These are phyloP conservation scores for Vicia sativa DNA, from an alignment of 306 rosid genomes.

Conservation along the genomic window DNA sequence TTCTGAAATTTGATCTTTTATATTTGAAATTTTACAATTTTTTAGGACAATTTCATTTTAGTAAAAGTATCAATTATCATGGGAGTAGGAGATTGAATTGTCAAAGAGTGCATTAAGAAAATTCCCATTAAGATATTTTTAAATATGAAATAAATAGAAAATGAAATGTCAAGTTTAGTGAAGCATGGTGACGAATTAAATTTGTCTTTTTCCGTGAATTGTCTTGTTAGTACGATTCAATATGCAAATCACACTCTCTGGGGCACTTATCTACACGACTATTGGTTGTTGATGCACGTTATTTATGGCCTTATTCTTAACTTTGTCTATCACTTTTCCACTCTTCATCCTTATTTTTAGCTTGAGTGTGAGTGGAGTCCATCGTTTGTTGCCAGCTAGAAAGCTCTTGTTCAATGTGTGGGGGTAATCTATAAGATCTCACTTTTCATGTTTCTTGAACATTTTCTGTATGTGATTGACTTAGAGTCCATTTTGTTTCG, in stretches of 20 bases:
- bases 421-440: conserved; percentile 26
- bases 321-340: conserved; percentile 6
- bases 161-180: neutral
- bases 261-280: conserved; percentile 20
- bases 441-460: too few species aligned
- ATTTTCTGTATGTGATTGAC: too few species aligned
- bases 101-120: too few species aligned
- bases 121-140: neutral
- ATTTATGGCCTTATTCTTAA: conserved; percentile 20
- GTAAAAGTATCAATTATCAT: too few species aligned
- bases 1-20: too few species aligned
- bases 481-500: too few species aligned
- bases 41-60: too few species aligned
- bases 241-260: conserved; percentile 5
- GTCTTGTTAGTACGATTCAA: conserved; percentile 13
- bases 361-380: conserved; percentile 17
- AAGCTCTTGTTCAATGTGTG: conserved; percentile 39
- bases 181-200: neutral
- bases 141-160: neutral
- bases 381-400: conserved; percentile 31
- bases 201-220: conserved; percentile 3
- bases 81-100: too few species aligned
- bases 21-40: too few species aligned
- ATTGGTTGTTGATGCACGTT: conserved; percentile 39
- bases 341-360: conserved; percentile 19